These are phyloP conservation scores for Penicillium sp. DNA, from an alignment of 2,329 filamentous ascomycete species.

Conservation along the genomic window DNA sequence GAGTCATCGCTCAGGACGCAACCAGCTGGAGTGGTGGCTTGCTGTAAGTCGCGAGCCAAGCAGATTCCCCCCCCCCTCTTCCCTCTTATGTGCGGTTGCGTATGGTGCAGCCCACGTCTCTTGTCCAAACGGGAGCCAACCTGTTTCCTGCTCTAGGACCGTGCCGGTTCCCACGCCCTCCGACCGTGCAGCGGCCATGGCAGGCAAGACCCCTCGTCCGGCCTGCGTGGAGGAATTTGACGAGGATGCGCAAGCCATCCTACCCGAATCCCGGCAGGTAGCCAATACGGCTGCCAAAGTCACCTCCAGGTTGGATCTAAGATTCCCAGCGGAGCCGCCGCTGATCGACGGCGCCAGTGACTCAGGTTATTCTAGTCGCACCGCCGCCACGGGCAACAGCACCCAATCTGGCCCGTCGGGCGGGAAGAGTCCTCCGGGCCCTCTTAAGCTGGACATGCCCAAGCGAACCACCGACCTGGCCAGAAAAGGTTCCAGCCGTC, in stretches of 20 bases:
- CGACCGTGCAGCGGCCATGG: slow-evolving; percentile 35
- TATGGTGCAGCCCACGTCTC: slow-evolving; percentile 20
- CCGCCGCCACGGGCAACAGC: slow-evolving; percentile 52
- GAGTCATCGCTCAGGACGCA: too few relatives aligned
- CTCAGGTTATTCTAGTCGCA: slow-evolving; percentile 62
- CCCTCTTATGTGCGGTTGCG: slow-evolving; percentile 9
- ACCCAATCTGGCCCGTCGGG: slow-evolving; percentile 51
- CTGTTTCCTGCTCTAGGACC: slow-evolving; percentile 26
- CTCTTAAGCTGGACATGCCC: slow-evolving; percentile 40
- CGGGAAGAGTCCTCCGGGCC: slow-evolving; percentile 35
- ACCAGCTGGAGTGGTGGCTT: slow-evolving; percentile 19
- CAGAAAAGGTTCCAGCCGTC: slow-evolving; percentile 31
- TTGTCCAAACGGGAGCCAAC: slow-evolving; percentile 24
- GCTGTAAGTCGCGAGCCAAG: slow-evolving; percentile 21
- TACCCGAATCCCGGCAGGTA: slow-evolving; percentile 48
- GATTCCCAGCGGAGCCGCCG: slow-evolving; percentile 34
- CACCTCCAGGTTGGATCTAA: slow-evolving; percentile 46
- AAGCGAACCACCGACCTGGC: slow-evolving; percentile 29
- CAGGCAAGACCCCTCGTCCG: slow-evolving; percentile 39
- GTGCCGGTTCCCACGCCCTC: slow-evolving; percentile 28
- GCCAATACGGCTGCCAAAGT: slow-evolving; percentile 46
- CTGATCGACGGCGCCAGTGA: slow-evolving; percentile 55
- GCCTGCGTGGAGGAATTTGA: slow-evolving; percentile 51
- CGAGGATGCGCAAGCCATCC: slow-evolving; percentile 43
- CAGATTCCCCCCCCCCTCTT: slow-evolving; percentile 3